Base-by-base conservation (phyloP, 768 basidiomycete species). In the Nidularia sp. region DNA sequence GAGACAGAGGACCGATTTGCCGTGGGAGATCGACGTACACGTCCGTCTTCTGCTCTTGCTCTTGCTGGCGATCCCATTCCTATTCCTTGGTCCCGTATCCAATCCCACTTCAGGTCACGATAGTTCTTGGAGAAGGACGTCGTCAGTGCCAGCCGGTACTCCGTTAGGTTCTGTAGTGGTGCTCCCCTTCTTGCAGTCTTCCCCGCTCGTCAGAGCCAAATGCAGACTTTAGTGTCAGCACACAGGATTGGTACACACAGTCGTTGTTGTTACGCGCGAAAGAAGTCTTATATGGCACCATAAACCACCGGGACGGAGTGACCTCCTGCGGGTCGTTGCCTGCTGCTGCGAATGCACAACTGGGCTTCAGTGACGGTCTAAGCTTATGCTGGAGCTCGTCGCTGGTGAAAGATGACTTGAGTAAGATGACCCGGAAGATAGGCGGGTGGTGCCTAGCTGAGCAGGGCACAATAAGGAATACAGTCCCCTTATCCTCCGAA, bases 401-500 rank as follows among this genome's bases (percentile, higher is more conserved):
- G 39, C 12, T 12, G 15, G 39, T 41, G 39, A 41, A 41, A 15
- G 39, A 15, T 15, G 39, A 41, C 15, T 15, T 41, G 39, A 15
- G 39, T 12, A 15, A 10, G 25, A 29, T 29, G 25, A 29, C 25
- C 25, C 4, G 25, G 25, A 29, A 29, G 25, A 29, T 29, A 4
- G 4, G 25, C 2, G 25, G 25, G 4, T 29, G 25, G 25, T 29
- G 25, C 4, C 25, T 45, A 25, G 62, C 53, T 15, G 57, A 52
- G 42, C 55, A 43, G n/a, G 44, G 3, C 9, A 9, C 2, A 9
- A 9, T 10, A 13, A 9, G 7, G 7, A 9, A 22, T 13, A 4
- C 25, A 4, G 25, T 3, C 25, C 25, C 25, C 9, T n/a, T 9
- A n/a, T 10, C 25, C 12, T 10, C 9, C 9, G 13, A 45, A n/a